A percentile compares a stretch with the other conserved stretches of the same genome.
Conservation (phyloP, 495 filamentous ascomycete genomes). For the Hyaloscypha bicolor region DNA sequence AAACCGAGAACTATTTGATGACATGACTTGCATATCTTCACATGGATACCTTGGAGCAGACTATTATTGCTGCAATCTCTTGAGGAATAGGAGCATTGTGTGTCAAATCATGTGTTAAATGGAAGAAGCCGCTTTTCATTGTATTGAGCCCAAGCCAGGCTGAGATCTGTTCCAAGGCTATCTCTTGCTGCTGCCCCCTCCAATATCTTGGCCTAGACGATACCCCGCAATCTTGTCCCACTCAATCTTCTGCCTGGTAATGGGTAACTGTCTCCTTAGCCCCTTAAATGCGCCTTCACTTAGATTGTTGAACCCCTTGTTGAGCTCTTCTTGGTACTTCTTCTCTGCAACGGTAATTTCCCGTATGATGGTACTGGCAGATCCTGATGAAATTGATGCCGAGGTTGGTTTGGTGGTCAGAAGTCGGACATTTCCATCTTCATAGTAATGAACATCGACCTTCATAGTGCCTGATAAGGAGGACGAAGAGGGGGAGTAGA, state of each 20-base stretch:
- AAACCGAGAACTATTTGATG: neutral
- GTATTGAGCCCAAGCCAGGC: neutral
- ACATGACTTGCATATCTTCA: neutral
- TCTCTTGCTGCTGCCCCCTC: slow-evolving; percentile 52
- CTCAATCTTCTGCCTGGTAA: slow-evolving; percentile 98
- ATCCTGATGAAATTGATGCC: slow-evolving; percentile 57
- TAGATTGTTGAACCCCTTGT: slow-evolving; percentile 81
- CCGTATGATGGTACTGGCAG: slow-evolving; percentile 68
- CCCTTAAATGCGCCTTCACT: slow-evolving; percentile 95
- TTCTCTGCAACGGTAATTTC: slow-evolving; percentile 80
- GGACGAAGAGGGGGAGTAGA: slow-evolving; percentile 65
- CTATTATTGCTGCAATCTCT: neutral
- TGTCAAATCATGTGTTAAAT: too few species aligned
- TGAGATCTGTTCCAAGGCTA: slow-evolving; percentile 27
- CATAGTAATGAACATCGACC: slow-evolving; percentile 98
- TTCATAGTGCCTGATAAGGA: slow-evolving; percentile 68
- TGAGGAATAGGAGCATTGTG: neutral
- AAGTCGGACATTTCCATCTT: slow-evolving; percentile 96
- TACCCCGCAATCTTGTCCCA: slow-evolving; percentile 99
- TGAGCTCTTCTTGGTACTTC: slow-evolving; percentile 95
- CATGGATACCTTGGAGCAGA: neutral
- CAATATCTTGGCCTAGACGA: slow-evolving; percentile 74
- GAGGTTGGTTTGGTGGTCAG: slow-evolving; percentile 77
- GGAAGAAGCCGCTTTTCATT: neutral
- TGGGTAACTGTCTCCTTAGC: slow-evolving; percentile 87